Evolutionary conservation across 2,329 filamentous ascomycete species (phyloP).

Genomic region (Tolypocladium capitatum): DNA sequence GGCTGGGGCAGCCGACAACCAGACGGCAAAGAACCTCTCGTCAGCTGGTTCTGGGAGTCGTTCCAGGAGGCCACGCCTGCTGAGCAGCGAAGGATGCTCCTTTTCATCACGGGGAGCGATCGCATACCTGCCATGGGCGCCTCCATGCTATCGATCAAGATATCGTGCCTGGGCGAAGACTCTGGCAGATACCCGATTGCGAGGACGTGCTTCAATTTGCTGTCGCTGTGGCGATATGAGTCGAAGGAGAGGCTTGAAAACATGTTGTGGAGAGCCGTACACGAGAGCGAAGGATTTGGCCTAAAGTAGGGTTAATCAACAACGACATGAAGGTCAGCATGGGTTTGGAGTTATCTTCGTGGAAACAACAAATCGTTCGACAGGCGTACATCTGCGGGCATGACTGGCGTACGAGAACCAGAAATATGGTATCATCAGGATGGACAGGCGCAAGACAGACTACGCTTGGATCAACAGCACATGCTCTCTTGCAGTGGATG

Average conservation of each 20-base stretch:
- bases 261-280: constrained; percentile 74
- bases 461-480: neutral
- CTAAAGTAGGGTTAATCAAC: constrained; percentile 45
- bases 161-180: constrained; percentile 66
- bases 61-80: constrained; percentile 52
- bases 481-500: neutral
- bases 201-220: constrained; percentile 79
- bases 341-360: neutral
- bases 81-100: constrained; percentile 65
- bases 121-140: constrained; percentile 81
- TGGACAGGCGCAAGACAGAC: neutral
- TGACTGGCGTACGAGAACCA: neutral
- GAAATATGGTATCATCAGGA: neutral
- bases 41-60: constrained; percentile 81
- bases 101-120: constrained; percentile 84
- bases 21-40: constrained; percentile 48
- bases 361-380: neutral
- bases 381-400: neutral
- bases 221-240: constrained; percentile 63
- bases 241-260: constrained; percentile 53
- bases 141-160: constrained; percentile 61
- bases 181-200: constrained; percentile 67
- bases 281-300: constrained; percentile 84
- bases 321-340: constrained; percentile 8
- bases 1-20: constrained; percentile 54